Evolutionary conservation across 257 asterid genomes (phyloP).

Genomic region (Thymus quinquecostatus): DNA sequence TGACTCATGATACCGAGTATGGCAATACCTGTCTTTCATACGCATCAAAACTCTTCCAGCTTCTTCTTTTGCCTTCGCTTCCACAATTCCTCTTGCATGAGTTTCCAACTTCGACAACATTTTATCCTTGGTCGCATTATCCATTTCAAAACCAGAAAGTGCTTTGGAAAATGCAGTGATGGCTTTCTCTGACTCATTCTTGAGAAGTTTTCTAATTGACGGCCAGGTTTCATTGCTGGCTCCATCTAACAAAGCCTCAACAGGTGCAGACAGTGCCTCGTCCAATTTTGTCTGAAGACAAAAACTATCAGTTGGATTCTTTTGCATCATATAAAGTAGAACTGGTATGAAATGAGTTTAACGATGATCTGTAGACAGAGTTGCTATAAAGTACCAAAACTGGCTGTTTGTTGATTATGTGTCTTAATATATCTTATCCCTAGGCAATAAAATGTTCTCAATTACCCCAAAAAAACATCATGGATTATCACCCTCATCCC

Average conservation of each 20-base stretch:
- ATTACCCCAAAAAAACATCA: not conserved
- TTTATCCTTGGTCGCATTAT: constrained; percentile 57
- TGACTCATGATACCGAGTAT: constrained; percentile 1
- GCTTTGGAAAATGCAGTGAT: constrained; percentile 63
- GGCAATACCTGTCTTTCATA: constrained; percentile 85
- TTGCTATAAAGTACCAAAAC: not conserved
- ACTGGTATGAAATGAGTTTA: constrained; percentile 7
- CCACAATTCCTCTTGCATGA: constrained; percentile 84
- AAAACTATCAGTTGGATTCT: constrained; percentile 24
- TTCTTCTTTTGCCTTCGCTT: constrained; percentile 89
- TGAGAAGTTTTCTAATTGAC: constrained; percentile 77
- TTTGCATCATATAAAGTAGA: constrained; percentile 25
- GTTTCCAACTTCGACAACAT: constrained; percentile 67
- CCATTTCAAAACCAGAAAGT: constrained; percentile 89
- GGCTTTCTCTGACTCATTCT: constrained; percentile 64
- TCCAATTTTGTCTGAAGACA: constrained; percentile 72
- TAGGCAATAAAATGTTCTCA: not conserved
- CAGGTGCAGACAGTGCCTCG: constrained; percentile 80
- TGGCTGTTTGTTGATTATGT: constrained; percentile 2
- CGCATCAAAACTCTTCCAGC: constrained; percentile 91
- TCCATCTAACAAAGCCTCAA: constrained; percentile 91
- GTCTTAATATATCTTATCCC: constrained; percentile 3
- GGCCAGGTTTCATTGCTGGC: constrained; percentile 94
- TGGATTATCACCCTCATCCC: constrained; percentile 15
- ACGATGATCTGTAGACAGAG: not conserved